Base-by-base conservation (phyloP, 1,139 yeast genomes). In the Kurtzmaniella natalensis region DNA sequence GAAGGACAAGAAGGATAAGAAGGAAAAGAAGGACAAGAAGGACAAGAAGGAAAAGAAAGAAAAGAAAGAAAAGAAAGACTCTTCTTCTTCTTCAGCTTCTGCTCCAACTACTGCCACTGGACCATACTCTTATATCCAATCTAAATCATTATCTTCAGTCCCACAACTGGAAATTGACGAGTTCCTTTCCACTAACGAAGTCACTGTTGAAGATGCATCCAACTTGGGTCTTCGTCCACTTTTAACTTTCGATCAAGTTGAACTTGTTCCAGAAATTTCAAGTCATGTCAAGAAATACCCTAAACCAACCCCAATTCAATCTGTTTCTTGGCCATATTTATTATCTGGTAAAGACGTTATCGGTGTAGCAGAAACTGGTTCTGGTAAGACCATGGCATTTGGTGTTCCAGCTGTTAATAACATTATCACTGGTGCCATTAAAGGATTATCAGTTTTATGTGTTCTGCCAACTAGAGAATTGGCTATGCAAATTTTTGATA, bases 341-440 rank as follows among this genome's bases (percentile, higher is more conserved):
- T 65, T 92, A 35, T 64, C 78, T 22, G 84, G 85, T 14, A 74
- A 82, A 44, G 98, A 92, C 56, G 95, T 89, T 25, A 78, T 92
- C 44, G 98, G 98, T 54, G 96, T 94, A 41, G 98, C 98, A 19
- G 97, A 92, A 64, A 92, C 98, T 9, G 98, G 98, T 30, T 87
- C 96, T 0, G 98, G 98, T 51, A 92, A 92, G 60, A 92, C 98
- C 0, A 81, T 89, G 61, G 97, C 97, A 1, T 92, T 92, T 57
- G 96, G 97, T 52, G 94, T 92, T 14, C 99, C 99, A 29, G 96
- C 96, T n/a, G 74, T 92, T 38, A 74, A 87, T 56, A 79, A 79
- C 45, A 64, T 88, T 43, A 57, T 71, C 37, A 59, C 66, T 31
- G 49, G 52, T 28, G 54, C 61, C 36, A 62, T 66, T 31, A 60